A percentile compares a stretch with the other conserved stretches of the same genome.
These are phyloP conservation scores for Amanita inopinata DNA, from an alignment of 768 basidiomycete species.

Conservation along the genomic window DNA sequence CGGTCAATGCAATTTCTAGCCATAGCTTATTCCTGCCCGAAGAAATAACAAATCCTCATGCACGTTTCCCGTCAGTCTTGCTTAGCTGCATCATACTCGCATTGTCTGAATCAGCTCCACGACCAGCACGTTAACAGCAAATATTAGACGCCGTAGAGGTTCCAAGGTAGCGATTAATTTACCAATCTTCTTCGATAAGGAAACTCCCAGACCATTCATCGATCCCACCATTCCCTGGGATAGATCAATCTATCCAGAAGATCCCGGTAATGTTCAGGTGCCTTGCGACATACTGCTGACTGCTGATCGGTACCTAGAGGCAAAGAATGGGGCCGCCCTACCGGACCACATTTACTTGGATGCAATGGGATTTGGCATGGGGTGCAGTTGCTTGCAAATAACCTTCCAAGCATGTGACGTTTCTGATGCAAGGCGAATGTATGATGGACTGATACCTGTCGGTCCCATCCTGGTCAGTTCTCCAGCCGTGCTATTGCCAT, in stretches of 20 bases:
- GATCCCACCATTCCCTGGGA: slow-evolving; percentile 91
- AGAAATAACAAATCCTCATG: slow-evolving; percentile 94
- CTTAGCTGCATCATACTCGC: slow-evolving; percentile 9
- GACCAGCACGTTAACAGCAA: slow-evolving; percentile 88
- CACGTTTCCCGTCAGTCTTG: slow-evolving; percentile 85
- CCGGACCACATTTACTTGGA: slow-evolving; percentile 94
- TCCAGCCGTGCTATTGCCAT: slow-evolving; percentile 4
- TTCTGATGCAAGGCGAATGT: slow-evolving; percentile 82
- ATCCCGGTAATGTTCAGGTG: slow-evolving; percentile 46
- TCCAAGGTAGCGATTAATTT: slow-evolving; percentile 95
- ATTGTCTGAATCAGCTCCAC: slow-evolving; percentile 10
- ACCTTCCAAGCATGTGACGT: slow-evolving; percentile 98
- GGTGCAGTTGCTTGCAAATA: slow-evolving; percentile 93
- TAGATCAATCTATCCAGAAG: slow-evolving; percentile 74
- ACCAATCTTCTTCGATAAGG: slow-evolving; percentile 81
- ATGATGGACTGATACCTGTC: slow-evolving; percentile 92
- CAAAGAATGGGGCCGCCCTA: slow-evolving; percentile 81
- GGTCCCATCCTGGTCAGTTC: slow-evolving; percentile 84
- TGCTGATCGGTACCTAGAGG: slow-evolving; percentile 45
- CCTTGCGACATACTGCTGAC: neutral
- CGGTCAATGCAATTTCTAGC: slow-evolving; percentile 70
- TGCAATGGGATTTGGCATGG: slow-evolving; percentile 99
- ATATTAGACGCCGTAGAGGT: slow-evolving; percentile 83
- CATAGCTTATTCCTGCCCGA: slow-evolving; percentile 93
- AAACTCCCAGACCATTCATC: slow-evolving; percentile 83